Percentiles rank a stretch among this genome's conserved stretches.
phyloP scores from a whole-genome alignment of 1,139 yeast species.

The Trichomonascaceae sp. region DNA sequence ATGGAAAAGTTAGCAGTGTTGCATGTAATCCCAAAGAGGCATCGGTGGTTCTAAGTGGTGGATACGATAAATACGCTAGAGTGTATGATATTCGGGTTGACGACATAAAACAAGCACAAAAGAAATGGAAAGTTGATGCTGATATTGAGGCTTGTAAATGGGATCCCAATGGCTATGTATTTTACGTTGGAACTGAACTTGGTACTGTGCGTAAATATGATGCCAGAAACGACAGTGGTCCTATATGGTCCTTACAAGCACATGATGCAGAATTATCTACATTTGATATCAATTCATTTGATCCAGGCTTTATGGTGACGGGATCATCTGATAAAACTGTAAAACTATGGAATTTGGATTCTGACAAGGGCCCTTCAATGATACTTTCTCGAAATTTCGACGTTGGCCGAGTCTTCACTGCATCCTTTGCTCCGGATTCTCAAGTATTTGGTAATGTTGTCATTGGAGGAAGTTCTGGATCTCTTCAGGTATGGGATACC shows the following conservation, averaged over 20 bases:
- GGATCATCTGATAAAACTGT: slow-evolving; percentile 84
- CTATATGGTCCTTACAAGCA: slow-evolving; percentile 94
- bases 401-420: slow-evolving; percentile 84
- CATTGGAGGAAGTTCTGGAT: slow-evolving; percentile 83
- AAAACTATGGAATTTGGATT: slow-evolving; percentile 69
- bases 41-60: slow-evolving; percentile 83
- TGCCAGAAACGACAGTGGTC: slow-evolving; percentile 51
- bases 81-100: slow-evolving; percentile 78
- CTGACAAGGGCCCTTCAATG: slow-evolving; percentile 68
- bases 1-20: slow-evolving; percentile 77
- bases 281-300: slow-evolving; percentile 58
- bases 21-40: slow-evolving; percentile 79
- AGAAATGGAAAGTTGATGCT: slow-evolving; percentile 59
- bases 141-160: slow-evolving; percentile 83
- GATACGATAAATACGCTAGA: slow-evolving; percentile 79
- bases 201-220: slow-evolving; percentile 91
- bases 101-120: slow-evolving; percentile 51
- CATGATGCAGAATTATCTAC: slow-evolving; percentile 92
- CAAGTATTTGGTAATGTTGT: slow-evolving; percentile 81
- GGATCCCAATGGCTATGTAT: slow-evolving; percentile 54
- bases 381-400: slow-evolving; percentile 88
- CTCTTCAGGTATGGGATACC: slow-evolving; percentile 88
- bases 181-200: slow-evolving; percentile 86
- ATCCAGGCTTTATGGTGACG: slow-evolving; percentile 75
- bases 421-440: slow-evolving; percentile 78